A percentile compares a stretch with the other conserved stretches of the same genome.
These are phyloP conservation scores for Fonsecaea monophora DNA, from an alignment of 2,329 filamentous ascomycete genomes.

Conservation along the genomic window DNA sequence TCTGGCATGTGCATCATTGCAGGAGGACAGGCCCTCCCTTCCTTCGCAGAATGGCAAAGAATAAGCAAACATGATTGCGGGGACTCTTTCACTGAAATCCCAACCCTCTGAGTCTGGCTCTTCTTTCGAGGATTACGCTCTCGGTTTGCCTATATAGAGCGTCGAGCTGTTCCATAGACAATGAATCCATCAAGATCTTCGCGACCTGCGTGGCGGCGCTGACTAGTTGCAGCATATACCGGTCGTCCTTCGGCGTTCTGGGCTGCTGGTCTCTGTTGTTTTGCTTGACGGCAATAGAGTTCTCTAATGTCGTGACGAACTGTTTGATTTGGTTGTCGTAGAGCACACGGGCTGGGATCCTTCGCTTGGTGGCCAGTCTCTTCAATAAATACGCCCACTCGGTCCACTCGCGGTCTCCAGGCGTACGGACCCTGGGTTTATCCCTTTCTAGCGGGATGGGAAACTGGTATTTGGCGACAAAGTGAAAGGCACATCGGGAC, in stretches of 20 bases:
- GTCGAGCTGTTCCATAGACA: slow-evolving; percentile 82
- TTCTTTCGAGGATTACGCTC: slow-evolving; percentile 74
- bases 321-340: slow-evolving; percentile 93
- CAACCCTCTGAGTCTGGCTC: slow-evolving; percentile 37
- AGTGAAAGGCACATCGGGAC: slow-evolving; percentile 86
- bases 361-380: slow-evolving; percentile 81
- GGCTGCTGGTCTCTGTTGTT: slow-evolving; percentile 60
- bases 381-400: slow-evolving; percentile 91
- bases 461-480: slow-evolving; percentile 89
- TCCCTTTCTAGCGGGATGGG: slow-evolving; percentile 83
- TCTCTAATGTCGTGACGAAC: slow-evolving; percentile 85
- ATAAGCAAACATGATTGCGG: slow-evolving; percentile 12
- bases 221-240: slow-evolving; percentile 85
- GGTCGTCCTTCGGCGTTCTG: slow-evolving; percentile 83
- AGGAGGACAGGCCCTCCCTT: background rate
- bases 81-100: slow-evolving; percentile 30
- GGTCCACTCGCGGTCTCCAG: slow-evolving; percentile 84
- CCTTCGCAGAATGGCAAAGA: background rate
- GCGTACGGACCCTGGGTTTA: slow-evolving; percentile 76
- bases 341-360: slow-evolving; percentile 81
- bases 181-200: slow-evolving; percentile 83
- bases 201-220: slow-evolving; percentile 86
- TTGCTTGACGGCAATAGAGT: slow-evolving; percentile 78
- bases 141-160: slow-evolving; percentile 82
- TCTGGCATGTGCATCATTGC: slow-evolving; percentile 22